A percentile compares a stretch with the other conserved stretches of the same genome.
Evolutionary conservation across 164 flowering plant species (phyloP).

Genomic region (Protea cynaroides): DNA sequence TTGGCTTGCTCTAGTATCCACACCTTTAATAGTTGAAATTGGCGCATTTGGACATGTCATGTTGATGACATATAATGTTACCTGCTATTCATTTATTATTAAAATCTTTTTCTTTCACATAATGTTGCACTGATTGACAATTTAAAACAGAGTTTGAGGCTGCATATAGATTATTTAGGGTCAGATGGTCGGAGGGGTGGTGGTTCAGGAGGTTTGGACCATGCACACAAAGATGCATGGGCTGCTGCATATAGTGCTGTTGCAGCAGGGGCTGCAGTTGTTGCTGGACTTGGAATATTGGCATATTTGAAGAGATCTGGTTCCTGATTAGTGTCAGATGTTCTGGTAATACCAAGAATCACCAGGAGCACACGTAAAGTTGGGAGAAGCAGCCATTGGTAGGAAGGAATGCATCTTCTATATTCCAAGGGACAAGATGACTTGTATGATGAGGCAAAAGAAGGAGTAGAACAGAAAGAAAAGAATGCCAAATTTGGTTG

Average conservation of each 20-base stretch:
- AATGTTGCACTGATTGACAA: not conserved
- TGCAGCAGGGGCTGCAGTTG: constrained; percentile 58
- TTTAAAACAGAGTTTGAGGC: constrained; percentile 59
- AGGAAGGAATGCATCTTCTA: not conserved
- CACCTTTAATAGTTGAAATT: not conserved
- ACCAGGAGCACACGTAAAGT: not conserved
- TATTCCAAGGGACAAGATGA: not conserved
- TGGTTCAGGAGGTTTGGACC: constrained; percentile 32
- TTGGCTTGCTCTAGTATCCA: not conserved
- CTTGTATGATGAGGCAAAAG: too few relatives aligned
- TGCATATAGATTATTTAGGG: constrained; percentile 75
- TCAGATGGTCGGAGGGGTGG: constrained; percentile 29
- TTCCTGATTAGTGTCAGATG: constrained; percentile 20
- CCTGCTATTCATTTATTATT: too few relatives aligned
- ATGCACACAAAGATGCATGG: constrained; percentile 61
- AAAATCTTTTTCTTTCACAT: too few relatives aligned
- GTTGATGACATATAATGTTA: not conserved
- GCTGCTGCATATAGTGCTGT: constrained; percentile 46
- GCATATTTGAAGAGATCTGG: constrained; percentile 56
- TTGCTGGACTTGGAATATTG: constrained; percentile 47
- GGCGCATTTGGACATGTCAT: not conserved
- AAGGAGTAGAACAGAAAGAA: too few relatives aligned
- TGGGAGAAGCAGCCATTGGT: constrained; percentile 4
- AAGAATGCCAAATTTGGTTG: not conserved
- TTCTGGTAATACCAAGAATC: not conserved